Evolutionary conservation across 2,329 filamentous ascomycete species (phyloP).

Genomic region (Hymenoscyphus fructigenus): DNA sequence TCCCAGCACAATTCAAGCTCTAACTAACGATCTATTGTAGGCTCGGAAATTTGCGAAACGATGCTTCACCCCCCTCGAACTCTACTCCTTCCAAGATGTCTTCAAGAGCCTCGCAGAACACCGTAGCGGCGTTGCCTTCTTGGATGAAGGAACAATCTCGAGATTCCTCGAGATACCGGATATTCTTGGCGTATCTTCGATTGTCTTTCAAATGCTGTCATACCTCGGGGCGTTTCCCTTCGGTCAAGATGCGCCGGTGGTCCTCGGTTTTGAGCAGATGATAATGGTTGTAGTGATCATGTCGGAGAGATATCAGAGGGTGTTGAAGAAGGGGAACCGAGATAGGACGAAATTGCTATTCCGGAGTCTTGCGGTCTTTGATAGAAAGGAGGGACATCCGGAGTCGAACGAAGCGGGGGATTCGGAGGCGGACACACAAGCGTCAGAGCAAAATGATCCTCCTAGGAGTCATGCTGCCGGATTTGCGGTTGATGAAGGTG

Average conservation of each 20-base stretch:
- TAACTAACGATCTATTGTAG: conserved; percentile 38
- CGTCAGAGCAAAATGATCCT: conserved; percentile 40
- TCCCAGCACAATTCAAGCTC: conserved; percentile 13
- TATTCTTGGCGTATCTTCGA: conserved; percentile 62
- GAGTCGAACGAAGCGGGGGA: conserved; percentile 26
- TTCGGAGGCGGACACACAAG: conserved; percentile 39
- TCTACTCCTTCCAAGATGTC: conserved; percentile 72
- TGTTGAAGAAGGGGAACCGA: conserved; percentile 56
- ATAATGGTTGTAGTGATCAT: conserved; percentile 72
- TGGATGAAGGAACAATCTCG: conserved; percentile 69
- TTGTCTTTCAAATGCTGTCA: conserved; percentile 70
- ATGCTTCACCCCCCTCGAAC: conserved; percentile 69
- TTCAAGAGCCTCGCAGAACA: conserved; percentile 68
- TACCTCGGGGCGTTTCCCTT: conserved; percentile 75
- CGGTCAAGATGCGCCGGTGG: conserved; percentile 65
- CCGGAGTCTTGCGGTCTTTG: conserved; percentile 69
- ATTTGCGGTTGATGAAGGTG: conserved; percentile 46
- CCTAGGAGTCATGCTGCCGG: conserved; percentile 26
- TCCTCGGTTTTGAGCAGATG: conserved; percentile 67
- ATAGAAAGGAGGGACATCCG: conserved; percentile 48
- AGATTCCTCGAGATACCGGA: conserved; percentile 74
- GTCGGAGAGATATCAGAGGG: conserved; percentile 66
- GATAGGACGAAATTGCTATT: conserved; percentile 67
- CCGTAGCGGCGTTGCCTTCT: conserved; percentile 60
- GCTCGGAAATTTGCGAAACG: conserved; percentile 64